These are phyloP conservation scores for Cicer chorassanicum DNA, from an alignment of 306 rosid species.

Conservation along the genomic window DNA sequence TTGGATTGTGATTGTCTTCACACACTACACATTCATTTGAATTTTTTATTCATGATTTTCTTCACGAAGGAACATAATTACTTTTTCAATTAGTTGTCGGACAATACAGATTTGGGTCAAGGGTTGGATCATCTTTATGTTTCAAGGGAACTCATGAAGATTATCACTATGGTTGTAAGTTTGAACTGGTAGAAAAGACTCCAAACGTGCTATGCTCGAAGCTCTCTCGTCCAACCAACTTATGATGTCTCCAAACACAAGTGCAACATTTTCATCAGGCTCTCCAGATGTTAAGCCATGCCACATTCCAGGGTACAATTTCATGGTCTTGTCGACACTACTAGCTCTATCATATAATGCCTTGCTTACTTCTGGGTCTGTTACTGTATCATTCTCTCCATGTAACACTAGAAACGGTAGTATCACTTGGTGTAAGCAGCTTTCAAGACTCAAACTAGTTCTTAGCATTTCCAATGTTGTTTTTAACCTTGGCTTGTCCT, in stretches of 20 bases:
- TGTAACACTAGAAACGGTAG: conserved; percentile 84
- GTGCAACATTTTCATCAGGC: conserved; percentile 68
- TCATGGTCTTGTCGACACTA: conserved; percentile 80
- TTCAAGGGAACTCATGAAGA: conserved; percentile 49
- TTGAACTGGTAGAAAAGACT: conserved; percentile 22
- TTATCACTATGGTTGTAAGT: neutral
- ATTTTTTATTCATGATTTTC: no score
- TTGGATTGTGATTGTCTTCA: no score
- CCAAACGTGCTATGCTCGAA: neutral
- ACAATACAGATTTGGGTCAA: no score
- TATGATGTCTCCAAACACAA: conserved; percentile 72
- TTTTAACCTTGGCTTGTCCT: conserved; percentile 84
- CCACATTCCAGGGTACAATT: conserved; percentile 88
- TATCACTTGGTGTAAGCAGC: conserved; percentile 62
- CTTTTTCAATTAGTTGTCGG: no score
- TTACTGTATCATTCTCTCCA: conserved; percentile 88
- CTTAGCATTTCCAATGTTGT: conserved; percentile 82
- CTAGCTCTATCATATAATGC: conserved; percentile 66
- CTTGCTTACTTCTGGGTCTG: conserved; percentile 87
- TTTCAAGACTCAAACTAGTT: conserved; percentile 67
- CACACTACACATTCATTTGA: no score
- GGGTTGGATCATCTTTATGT: no score
- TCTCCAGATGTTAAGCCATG: conserved; percentile 82
- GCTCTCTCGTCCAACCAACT: conserved; percentile 65
- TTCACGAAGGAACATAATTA: no score